These are phyloP conservation scores for Cornus kousa DNA, from an alignment of 148 eudicot species.

Conservation along the genomic window DNA sequence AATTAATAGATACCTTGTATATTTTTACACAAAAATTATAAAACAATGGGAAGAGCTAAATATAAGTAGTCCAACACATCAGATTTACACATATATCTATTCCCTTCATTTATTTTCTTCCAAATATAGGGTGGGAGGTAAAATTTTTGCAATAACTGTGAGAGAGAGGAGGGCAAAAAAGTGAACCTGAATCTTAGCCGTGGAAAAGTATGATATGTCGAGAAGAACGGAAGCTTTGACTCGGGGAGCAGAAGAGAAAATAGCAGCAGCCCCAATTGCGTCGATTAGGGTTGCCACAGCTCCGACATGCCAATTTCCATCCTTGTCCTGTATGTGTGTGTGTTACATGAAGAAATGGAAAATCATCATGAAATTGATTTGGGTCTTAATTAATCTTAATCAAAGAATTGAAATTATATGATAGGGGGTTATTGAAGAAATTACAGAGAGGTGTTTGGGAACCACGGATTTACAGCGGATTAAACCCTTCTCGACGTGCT, in stretches of 20 bases:
- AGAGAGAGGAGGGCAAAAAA: background rate
- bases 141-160: too few relatives aligned
- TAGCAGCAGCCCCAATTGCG: constrained; percentile 18
- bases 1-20: too few relatives aligned
- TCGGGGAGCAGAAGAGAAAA: constrained; percentile 6
- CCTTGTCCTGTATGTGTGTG: background rate
- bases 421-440: background rate
- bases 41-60: too few relatives aligned
- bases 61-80: too few relatives aligned
- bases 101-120: too few relatives aligned
- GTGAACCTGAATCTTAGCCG: constrained; percentile 25
- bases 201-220: constrained; percentile 26
- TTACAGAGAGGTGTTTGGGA: constrained; percentile 23
- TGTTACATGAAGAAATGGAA: background rate
- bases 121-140: too few relatives aligned
- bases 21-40: too few relatives aligned
- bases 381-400: too few relatives aligned
- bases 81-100: too few relatives aligned
- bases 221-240: constrained; percentile 18
- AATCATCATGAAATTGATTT: background rate
- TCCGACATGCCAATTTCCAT: background rate
- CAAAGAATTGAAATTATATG: too few relatives aligned
- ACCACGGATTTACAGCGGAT: constrained; percentile 24
- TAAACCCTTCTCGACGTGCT: constrained; percentile 13
- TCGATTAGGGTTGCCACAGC: constrained; percentile 21